These are phyloP conservation scores for Candida broadrunensis DNA, from an alignment of 805 yeast genomes.

Conservation along the genomic window DNA sequence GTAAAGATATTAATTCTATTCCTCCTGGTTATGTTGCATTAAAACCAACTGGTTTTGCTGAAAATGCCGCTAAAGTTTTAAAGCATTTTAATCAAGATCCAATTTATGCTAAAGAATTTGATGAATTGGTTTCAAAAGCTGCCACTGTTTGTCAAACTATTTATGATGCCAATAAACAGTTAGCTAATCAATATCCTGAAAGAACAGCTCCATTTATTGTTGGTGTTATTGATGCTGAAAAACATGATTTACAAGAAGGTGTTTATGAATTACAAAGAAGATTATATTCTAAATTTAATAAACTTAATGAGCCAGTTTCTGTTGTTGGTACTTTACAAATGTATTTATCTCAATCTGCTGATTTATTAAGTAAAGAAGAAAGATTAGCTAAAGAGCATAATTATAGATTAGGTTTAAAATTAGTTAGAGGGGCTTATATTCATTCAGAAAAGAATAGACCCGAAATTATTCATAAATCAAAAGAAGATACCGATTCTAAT, in stretches of 20 bases:
- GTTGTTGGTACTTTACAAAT: conserved; percentile 92
- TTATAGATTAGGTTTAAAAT: conserved; percentile 80
- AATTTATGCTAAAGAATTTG: conserved; percentile 43
- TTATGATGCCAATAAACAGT: conserved; percentile 47
- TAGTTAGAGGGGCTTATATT: conserved; percentile 94
- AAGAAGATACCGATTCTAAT: conserved; percentile 74
- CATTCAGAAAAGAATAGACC: conserved; percentile 79
- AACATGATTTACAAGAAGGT: conserved; percentile 82
- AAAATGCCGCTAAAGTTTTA: conserved; percentile 72
- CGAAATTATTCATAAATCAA: conserved; percentile 67
- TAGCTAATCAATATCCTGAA: conserved; percentile 53
- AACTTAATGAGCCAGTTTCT: conserved; percentile 51
- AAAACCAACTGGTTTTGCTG: conserved; percentile 87
- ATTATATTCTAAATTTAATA: conserved; percentile 72
- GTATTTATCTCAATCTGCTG: conserved; percentile 74
- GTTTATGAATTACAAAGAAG: conserved; percentile 88
- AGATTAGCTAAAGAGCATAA: conserved; percentile 55
- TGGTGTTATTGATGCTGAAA: conserved; percentile 88
- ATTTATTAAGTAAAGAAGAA: conserved; percentile 60
- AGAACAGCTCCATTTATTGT: conserved; percentile 72
- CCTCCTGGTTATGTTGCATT: conserved; percentile 92
- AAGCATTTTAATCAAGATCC: conserved; percentile 57
- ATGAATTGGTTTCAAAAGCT: conserved; percentile 63
- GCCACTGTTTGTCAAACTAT: conserved; percentile 57
- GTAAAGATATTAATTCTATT: conserved; percentile 56